Evolutionary conservation across 305 asterid species (phyloP).

Genomic region (Galium porrigens): DNA sequence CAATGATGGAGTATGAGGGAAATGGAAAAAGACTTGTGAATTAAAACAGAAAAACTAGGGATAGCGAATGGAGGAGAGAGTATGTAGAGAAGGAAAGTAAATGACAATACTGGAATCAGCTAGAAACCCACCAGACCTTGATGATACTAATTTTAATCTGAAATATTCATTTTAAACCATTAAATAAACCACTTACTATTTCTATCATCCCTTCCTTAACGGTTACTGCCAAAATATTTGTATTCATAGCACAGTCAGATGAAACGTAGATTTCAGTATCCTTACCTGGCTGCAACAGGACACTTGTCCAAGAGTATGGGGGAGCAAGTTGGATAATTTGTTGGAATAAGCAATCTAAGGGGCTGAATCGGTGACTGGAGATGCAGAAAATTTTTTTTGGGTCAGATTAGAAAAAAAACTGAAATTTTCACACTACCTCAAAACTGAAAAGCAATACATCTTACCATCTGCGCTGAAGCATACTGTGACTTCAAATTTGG

Average conservation of each 20-base stretch:
- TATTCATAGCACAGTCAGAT: too few relatives aligned
- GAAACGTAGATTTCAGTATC: background rate
- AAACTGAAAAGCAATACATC: conserved; percentile 16
- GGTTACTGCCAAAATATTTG: background rate
- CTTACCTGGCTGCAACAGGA: conserved; percentile 80
- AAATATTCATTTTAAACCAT: background rate
- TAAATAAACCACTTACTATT: background rate
- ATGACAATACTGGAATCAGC: background rate
- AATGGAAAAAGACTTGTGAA: too few relatives aligned
- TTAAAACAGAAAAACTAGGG: too few relatives aligned
- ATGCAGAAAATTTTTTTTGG: conserved; percentile 15
- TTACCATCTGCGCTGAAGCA: conserved; percentile 87
- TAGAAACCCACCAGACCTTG: background rate
- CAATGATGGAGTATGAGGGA: too few relatives aligned
- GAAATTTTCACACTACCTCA: background rate
- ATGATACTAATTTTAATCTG: background rate
- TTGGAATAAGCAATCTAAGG: conserved; percentile 65
- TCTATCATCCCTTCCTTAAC: background rate
- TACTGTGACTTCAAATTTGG: conserved; percentile 75
- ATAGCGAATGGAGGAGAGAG: too few relatives aligned
- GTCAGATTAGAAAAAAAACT: background rate
- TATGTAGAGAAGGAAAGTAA: background rate
- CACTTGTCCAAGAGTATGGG: conserved; percentile 79
- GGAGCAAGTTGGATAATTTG: conserved; percentile 69
- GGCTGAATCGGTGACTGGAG: conserved; percentile 90